Evolutionary conservation across 1,284 basidiomycete species (phyloP).

Genomic region (Athelia psychrophila): DNA sequence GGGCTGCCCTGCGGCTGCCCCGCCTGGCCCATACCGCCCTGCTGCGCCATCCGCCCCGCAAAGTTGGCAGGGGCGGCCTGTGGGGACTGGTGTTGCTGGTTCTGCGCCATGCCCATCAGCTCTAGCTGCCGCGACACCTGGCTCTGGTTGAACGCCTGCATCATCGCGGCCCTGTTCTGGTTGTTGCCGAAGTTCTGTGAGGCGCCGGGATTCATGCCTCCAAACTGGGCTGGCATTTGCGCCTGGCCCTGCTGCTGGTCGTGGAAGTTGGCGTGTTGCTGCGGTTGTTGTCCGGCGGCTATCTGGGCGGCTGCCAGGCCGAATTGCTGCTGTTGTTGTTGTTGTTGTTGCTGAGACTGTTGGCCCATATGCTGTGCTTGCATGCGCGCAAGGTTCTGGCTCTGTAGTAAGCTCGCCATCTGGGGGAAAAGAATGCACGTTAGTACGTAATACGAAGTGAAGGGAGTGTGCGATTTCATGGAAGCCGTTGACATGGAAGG

Average conservation of each 20-base stretch:
- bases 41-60: conserved; percentile 28
- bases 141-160: conserved; percentile 33
- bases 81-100: conserved; percentile 43
- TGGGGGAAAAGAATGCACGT: conserved; percentile 20
- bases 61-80: conserved; percentile 30
- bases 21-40: conserved; percentile 27
- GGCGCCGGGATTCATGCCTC: conserved; percentile 29
- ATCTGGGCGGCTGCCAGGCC: conserved; percentile 28
- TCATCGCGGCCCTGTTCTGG: conserved; percentile 31
- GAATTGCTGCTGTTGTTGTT: conserved; percentile 41
- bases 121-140: conserved; percentile 41
- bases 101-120: conserved; percentile 42
- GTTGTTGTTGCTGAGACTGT: conserved; percentile 25
- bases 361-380: conserved; percentile 29
- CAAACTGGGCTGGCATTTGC: conserved; percentile 39
- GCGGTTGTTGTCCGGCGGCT: conserved; percentile 29
- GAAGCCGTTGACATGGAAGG: no score
- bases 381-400: conserved; percentile 34
- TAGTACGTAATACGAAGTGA: conserved; percentile 2
- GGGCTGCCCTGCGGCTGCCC: conserved; percentile 30
- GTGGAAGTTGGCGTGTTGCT: conserved; percentile 30
- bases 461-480: not conserved
- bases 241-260: conserved; percentile 38
- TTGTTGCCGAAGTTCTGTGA: conserved; percentile 27
- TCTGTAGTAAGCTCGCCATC: conserved; percentile 49